These are phyloP conservation scores for Pachysandra terminalis DNA, from an alignment of 164 flowering plant species.

Conservation along the genomic window DNA sequence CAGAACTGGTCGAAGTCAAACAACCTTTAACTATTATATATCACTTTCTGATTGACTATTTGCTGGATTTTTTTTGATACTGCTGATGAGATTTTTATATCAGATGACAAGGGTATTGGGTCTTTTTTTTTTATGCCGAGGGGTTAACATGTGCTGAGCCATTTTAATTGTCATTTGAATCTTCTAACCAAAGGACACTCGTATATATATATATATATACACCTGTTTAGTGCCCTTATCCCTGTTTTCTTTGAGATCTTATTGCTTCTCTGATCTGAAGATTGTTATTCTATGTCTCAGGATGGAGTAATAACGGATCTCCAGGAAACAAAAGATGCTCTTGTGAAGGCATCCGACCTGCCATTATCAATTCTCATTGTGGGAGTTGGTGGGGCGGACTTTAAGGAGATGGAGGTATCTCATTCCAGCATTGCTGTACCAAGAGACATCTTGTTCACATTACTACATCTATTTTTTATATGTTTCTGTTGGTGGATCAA, in stretches of 20 bases:
- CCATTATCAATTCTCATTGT: constrained; percentile 76
- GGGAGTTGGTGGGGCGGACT: constrained; percentile 88
- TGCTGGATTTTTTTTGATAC: too few relatives aligned
- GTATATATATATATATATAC: too few relatives aligned
- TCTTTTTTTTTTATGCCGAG: too few relatives aligned
- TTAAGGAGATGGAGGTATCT: constrained; percentile 77
- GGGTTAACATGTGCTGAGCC: too few relatives aligned
- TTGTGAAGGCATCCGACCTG: constrained; percentile 75
- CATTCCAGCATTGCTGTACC: neutral
- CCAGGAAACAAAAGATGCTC: constrained; percentile 79
- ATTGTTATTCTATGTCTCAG: constrained; percentile 27
- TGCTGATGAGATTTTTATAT: neutral
- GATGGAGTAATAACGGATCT: constrained; percentile 88
- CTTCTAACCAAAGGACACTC: too few relatives aligned
- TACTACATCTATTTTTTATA: neutral
- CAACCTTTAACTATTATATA: neutral
- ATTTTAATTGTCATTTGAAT: too few relatives aligned
- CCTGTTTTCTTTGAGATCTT: neutral
- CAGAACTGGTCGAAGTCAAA: neutral
- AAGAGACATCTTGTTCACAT: too few relatives aligned
- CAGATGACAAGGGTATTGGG: neutral
- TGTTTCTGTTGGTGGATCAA: neutral
- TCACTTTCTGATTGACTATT: neutral
- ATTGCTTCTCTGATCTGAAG: neutral
- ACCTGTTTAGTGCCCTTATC: too few relatives aligned